Conservation (phyloP, 208 protist species). For the Leishmania mexicana region DNA sequence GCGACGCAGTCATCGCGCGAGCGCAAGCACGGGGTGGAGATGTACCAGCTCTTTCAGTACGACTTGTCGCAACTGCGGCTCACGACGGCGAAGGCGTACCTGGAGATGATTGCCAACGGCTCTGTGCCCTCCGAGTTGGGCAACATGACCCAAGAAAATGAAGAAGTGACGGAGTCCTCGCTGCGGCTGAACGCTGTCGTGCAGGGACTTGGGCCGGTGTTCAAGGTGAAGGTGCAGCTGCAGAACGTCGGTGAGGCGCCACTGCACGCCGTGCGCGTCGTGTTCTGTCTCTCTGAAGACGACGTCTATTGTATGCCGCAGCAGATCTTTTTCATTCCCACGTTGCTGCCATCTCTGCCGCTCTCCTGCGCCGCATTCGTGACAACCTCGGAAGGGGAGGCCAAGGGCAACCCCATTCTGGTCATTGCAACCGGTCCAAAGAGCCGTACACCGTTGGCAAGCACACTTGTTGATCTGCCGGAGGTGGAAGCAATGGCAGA, state of each 20-base stretch:
- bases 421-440: constrained; percentile 48
- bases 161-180: constrained; percentile 27
- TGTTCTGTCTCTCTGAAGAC: constrained; percentile 55
- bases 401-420: constrained; percentile 60
- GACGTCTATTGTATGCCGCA: constrained; percentile 62
- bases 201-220: constrained; percentile 92
- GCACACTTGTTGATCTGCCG: constrained; percentile 83
- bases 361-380: constrained; percentile 69
- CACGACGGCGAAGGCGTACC: constrained; percentile 86
- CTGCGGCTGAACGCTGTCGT: constrained; percentile 68
- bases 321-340: constrained; percentile 55
- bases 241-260: constrained; percentile 72
- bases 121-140: constrained; percentile 26
- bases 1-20: constrained; percentile 93
- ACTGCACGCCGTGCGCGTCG: constrained; percentile 61
- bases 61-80: constrained; percentile 92
- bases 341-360: constrained; percentile 67
- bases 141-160: constrained; percentile 32
- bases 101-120: constrained; percentile 31
- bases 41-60: constrained; percentile 93
- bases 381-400: constrained; percentile 57
- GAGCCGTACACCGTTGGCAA: constrained; percentile 45
- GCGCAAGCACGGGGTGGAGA: constrained; percentile 77
- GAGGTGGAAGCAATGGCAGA: constrained; percentile 65
- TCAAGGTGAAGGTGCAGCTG: constrained; percentile 83